Conservation (phyloP, 1,284 basidiomycete genomes). For the Pyrrhoderma noxium region DNA sequence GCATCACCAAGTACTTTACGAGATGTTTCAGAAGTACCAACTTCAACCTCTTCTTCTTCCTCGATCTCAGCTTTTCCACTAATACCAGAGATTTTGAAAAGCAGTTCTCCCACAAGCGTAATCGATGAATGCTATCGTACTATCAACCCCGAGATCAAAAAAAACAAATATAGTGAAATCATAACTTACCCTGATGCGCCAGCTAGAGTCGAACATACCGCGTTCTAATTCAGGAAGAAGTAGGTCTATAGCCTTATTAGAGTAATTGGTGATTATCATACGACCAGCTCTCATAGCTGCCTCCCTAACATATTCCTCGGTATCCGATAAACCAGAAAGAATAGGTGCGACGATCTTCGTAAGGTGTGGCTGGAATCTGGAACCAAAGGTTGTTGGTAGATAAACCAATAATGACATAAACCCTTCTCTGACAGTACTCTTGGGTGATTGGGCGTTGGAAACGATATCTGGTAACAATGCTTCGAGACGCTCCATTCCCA, state of each 20-base stretch:
- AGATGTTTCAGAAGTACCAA: conserved; percentile 66
- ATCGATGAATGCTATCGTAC: conserved; percentile 79
- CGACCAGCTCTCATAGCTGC: conserved; percentile 98
- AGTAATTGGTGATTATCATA: conserved; percentile 98
- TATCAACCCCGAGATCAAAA: background rate
- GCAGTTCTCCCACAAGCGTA: conserved; percentile 89
- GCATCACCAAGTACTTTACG: conserved; percentile 82
- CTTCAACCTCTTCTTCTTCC: conserved; percentile 66
- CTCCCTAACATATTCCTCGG: conserved; percentile 90
- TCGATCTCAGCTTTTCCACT: conserved; percentile 85
- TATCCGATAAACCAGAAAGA: conserved; percentile 86
- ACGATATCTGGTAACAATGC: conserved; percentile 93
- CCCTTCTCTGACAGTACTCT: conserved; percentile 92
- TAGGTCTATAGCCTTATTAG: conserved; percentile 86
- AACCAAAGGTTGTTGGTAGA: conserved; percentile 93
- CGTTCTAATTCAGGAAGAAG: conserved; percentile 91
- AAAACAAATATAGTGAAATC: background rate
- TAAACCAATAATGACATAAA: conserved; percentile 98
- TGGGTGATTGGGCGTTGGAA: conserved; percentile 81
- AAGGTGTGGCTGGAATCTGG: conserved; percentile 92
- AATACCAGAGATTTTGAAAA: conserved; percentile 98
- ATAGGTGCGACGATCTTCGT: conserved; percentile 94
- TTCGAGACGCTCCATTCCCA: conserved; percentile 97
- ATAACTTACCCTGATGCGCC: conserved; percentile 83
- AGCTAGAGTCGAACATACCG: conserved; percentile 91